Evolutionary conservation across 441 rosid species (phyloP).

Genomic region (Euphorbia celastroides): DNA sequence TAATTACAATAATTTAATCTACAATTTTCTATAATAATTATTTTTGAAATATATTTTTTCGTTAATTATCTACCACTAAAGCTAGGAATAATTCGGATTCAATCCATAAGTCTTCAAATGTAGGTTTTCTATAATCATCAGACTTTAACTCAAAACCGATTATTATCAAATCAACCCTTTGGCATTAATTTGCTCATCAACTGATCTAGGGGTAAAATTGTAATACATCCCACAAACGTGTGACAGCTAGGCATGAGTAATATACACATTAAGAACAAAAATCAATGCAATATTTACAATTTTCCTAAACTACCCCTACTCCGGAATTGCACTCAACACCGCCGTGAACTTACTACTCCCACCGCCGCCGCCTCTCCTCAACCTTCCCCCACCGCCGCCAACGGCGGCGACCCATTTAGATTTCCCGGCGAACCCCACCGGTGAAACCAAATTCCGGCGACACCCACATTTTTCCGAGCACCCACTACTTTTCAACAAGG

Average conservation of each 20-base stretch:
- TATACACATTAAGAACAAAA: slow-evolving; percentile 2
- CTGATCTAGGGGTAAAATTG: slow-evolving; percentile 42
- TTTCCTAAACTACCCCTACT: slow-evolving; percentile 36
- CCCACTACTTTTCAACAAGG: slow-evolving; percentile 43
- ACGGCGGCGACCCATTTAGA: slow-evolving; percentile 14
- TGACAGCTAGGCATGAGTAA: slow-evolving; percentile 9
- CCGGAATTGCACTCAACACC: slow-evolving; percentile 61
- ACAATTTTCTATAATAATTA: too few relatives aligned
- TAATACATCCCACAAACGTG: slow-evolving; percentile 29
- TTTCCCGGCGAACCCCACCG: slow-evolving; percentile 25
- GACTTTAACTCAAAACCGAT: neutral
- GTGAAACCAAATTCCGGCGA: slow-evolving; percentile 29
- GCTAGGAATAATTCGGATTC: too few relatives aligned
- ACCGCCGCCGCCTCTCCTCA: slow-evolving; percentile 28
- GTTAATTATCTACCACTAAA: too few relatives aligned
- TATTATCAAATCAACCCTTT: slow-evolving; percentile 23
- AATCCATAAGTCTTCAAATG: too few relatives aligned
- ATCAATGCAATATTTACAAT: slow-evolving; percentile 22
- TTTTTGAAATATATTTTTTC: too few relatives aligned
- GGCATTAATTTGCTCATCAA: slow-evolving; percentile 26
- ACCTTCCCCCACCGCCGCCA: slow-evolving; percentile 23
- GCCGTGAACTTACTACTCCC: slow-evolving; percentile 43
- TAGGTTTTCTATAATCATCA: too few relatives aligned
- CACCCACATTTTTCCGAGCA: slow-evolving; percentile 34
- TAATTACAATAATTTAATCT: too few relatives aligned